Conservation (phyloP, 2,329 filamentous ascomycete species). For the Verticillium alfalfae region DNA sequence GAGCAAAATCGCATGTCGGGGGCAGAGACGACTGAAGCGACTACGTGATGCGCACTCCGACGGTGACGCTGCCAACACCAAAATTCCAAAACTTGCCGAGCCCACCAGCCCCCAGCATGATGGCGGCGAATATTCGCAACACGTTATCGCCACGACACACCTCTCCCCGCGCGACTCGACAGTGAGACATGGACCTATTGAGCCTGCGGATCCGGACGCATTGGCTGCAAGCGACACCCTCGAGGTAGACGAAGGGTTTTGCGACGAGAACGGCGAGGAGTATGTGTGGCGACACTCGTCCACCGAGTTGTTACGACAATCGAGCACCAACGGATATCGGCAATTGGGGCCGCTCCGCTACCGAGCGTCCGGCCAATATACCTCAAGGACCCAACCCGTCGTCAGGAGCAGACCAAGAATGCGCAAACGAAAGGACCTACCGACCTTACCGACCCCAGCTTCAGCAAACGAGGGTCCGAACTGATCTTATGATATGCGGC, state of each 20-base stretch:
- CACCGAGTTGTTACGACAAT: neutral
- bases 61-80: neutral
- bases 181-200: neutral
- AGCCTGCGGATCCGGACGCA: neutral
- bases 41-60: neutral
- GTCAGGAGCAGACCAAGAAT: constrained; percentile 9
- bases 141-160: neutral
- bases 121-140: neutral
- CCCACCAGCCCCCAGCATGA: neutral
- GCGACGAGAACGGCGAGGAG: constrained; percentile 4
- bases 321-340: neutral
- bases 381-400: constrained; percentile 6
- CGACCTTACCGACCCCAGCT: neutral
- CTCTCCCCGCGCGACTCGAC: neutral
- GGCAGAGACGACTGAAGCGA: neutral
- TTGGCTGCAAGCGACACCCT: neutral
- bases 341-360: constrained; percentile 3
- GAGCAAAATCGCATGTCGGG: neutral
- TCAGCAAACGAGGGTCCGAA: neutral
- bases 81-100: neutral
- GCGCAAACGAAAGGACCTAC: constrained; percentile 6
- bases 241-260: constrained; percentile 8
- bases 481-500: neutral
- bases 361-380: constrained; percentile 7
- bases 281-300: neutral